Conservation (phyloP, 1,139 yeast species). For the Taphrina wiesneri region DNA sequence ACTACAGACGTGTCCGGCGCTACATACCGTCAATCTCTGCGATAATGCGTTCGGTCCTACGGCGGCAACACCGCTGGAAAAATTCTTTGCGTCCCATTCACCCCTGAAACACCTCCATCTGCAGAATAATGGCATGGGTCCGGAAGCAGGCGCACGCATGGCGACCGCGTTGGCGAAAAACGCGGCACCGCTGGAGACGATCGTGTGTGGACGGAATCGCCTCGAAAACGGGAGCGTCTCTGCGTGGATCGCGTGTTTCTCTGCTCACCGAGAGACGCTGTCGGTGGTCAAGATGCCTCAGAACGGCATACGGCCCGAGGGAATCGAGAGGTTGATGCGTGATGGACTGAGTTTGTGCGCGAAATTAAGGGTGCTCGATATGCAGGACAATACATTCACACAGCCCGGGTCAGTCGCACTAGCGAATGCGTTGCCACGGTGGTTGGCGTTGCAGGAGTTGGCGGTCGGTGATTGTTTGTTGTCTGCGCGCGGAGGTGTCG, state of each 20-base stretch:
- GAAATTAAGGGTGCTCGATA: slow-evolving; percentile 68
- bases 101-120: slow-evolving; percentile 81
- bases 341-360: slow-evolving; percentile 69
- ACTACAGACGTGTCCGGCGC: slow-evolving; percentile 64
- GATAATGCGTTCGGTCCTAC: slow-evolving; percentile 97
- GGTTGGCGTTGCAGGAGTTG: slow-evolving; percentile 68
- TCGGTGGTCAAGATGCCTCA: slow-evolving; percentile 80
- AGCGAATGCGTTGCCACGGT: slow-evolving; percentile 57
- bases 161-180: slow-evolving; percentile 79
- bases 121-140: slow-evolving; percentile 96
- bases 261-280: slow-evolving; percentile 68
- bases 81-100: slow-evolving; percentile 69
- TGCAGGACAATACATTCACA: slow-evolving; percentile 95
- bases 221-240: slow-evolving; percentile 87
- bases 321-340: slow-evolving; percentile 70
- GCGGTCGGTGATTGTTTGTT: slow-evolving; percentile 87
- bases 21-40: slow-evolving; percentile 75
- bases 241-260: slow-evolving; percentile 62
- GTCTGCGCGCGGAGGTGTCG: slow-evolving; percentile 69
- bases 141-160: slow-evolving; percentile 91
- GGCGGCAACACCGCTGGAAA: slow-evolving; percentile 85
- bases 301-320: slow-evolving; percentile 94
- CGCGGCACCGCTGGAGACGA: slow-evolving; percentile 76
- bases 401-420: slow-evolving; percentile 75
- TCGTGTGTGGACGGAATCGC: slow-evolving; percentile 94